Evolutionary conservation across 2,329 filamentous ascomycete genomes (phyloP), one percentile per base, ranked within the genome.

Genomic region (Curvularia sp.): DNA sequence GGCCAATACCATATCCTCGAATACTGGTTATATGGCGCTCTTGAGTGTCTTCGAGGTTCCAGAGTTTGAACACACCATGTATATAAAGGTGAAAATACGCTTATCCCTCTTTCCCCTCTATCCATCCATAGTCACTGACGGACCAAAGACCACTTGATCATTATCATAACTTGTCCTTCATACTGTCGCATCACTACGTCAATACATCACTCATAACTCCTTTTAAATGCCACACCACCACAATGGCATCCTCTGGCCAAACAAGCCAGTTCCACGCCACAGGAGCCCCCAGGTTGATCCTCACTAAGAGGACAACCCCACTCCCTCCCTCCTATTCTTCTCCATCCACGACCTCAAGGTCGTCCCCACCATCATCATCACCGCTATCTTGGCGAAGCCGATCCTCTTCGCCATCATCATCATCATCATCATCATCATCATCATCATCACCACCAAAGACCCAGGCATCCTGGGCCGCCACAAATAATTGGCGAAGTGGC

Each of bases 401-500:
- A 53, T 36, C 49, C 5, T 47, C 54, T 12, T 53, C 28, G 4
- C 30, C 48, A 8, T 45, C 48, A 2, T 23, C 42, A 18, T 32
- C 49, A 42, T 23, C 38, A 36, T 45, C 52, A 9, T 45, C 49
- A n/a, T 10, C 30, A 15, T 19, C 39, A 52, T 6, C 49, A 53
- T n/a, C 45, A 27, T 21, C 32, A 36, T 53, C 57, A 43, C 30
- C 48, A 13, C 39, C 38, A 18, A 51, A 21, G 3, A n/a, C 52
- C 38, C 47, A 46, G 25, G 18, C 38, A n/a, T 3, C 34, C 15
- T 57, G 46, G 30, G 36, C 27, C 32, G 7, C 38, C 25, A 36
- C 10, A 36, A 28, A 34, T 2, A 45, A 53, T 41, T 60, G 57
- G 60, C 49, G 52, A 32, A 45, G 21, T 19, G 41, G 36, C 10